Evolutionary conservation across 495 filamentous ascomycete genomes (phyloP).

Genomic region (Hyaloscypha finlandica): DNA sequence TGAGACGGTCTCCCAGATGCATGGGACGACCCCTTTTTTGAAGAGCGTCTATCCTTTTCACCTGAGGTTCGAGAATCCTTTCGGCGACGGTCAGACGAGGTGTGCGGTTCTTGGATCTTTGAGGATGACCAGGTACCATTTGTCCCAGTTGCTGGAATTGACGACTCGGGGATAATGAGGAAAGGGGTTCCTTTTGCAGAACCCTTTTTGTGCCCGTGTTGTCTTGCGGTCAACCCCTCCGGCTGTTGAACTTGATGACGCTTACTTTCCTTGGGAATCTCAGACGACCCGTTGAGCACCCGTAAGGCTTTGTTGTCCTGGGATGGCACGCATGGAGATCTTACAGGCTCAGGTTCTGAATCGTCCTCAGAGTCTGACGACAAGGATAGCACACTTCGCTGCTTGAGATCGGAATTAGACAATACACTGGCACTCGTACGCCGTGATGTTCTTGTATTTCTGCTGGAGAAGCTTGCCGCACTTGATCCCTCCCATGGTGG

Average conservation of each 20-base stretch:
- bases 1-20: conserved; percentile 25
- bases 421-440: conserved; percentile 28
- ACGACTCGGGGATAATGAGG: conserved; percentile 24
- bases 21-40: conserved; percentile 11
- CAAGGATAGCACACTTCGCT: conserved; percentile 32
- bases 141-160: background rate
- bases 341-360: conserved; percentile 7
- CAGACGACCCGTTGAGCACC: conserved; percentile 10
- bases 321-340: background rate
- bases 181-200: conserved; percentile 11
- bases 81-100: background rate
- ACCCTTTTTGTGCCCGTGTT: conserved; percentile 5
- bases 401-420: conserved; percentile 30
- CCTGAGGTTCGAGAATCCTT: conserved; percentile 9
- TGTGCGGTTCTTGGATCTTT: background rate
- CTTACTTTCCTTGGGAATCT: background rate
- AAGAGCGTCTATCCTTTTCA: conserved; percentile 10
- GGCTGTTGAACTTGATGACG: conserved; percentile 11
- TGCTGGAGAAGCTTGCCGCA: conserved; percentile 31
- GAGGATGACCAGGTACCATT: conserved; percentile 18
- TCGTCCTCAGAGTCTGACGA: conserved; percentile 34
- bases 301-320: conserved; percentile 7
- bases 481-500: conserved; percentile 26
- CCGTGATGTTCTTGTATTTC: conserved; percentile 30
- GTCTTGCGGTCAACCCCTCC: conserved; percentile 6